phyloP scores from a whole-genome alignment of 2,329 filamentous ascomycete genomes.

The Ophiostoma angusticollis region DNA sequence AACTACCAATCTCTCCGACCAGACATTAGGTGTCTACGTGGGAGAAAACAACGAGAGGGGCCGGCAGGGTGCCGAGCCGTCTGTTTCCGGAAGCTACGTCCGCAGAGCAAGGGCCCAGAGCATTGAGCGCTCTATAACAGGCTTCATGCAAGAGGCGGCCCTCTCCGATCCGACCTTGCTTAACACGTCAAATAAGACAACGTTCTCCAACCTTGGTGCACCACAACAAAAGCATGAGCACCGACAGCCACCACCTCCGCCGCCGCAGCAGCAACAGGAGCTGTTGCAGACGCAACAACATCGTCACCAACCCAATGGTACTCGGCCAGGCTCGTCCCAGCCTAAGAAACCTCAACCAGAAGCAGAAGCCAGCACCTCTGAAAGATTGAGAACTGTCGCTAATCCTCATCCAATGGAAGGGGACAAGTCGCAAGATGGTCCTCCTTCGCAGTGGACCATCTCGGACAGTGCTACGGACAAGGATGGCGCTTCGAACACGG shows the following conservation, averaged over 20 bases:
- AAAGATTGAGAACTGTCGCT: too few relatives aligned
- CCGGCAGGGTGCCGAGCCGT: slow-evolving; percentile 5
- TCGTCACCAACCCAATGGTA: background rate
- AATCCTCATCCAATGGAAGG: too few relatives aligned
- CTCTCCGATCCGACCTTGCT: background rate
- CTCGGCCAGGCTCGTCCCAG: slow-evolving; percentile 6
- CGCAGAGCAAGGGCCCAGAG: slow-evolving; percentile 17
- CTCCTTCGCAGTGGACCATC: too few relatives aligned
- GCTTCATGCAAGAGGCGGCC: slow-evolving; percentile 16
- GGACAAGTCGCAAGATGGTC: too few relatives aligned
- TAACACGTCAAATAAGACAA: background rate
- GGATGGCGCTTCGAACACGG: background rate
- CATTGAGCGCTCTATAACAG: slow-evolving; percentile 18
- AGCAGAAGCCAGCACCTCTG: too few relatives aligned
- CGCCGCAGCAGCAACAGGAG: too few relatives aligned
- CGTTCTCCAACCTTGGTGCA: background rate
- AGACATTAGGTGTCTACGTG: slow-evolving; percentile 4
- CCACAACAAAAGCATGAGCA: background rate
- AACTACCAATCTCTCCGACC: slow-evolving; percentile 12
- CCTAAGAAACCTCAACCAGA: background rate
- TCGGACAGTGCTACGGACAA: slow-evolving; percentile 1
- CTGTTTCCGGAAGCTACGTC: slow-evolving; percentile 15
- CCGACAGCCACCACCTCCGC: too few relatives aligned
- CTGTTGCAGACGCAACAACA: too few relatives aligned
- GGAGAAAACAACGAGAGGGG: slow-evolving; percentile 7